Conservation (phyloP, 257 asterid genomes). For the Leonotis leonurus region DNA sequence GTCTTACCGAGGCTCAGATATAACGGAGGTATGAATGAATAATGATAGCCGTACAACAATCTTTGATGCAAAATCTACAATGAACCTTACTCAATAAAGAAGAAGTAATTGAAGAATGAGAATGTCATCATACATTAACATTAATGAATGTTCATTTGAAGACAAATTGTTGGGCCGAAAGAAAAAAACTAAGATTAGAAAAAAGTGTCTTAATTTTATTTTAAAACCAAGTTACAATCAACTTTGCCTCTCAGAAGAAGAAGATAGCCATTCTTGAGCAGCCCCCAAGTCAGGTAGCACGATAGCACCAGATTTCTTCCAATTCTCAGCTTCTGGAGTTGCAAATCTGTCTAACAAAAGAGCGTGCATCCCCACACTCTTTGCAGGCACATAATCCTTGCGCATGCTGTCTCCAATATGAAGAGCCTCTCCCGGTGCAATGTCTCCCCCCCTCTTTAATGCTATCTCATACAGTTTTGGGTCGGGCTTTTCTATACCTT, state of each 20-base stretch:
- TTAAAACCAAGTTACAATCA: constrained; percentile 18
- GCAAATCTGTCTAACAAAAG: constrained; percentile 70
- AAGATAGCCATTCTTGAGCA: constrained; percentile 59
- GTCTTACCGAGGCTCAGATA: too few relatives aligned
- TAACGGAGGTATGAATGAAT: too few relatives aligned
- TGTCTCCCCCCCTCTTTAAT: constrained; percentile 76
- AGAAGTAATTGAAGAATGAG: too few relatives aligned
- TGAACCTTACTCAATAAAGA: too few relatives aligned
- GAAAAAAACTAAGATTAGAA: too few relatives aligned
- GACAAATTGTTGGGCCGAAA: too few relatives aligned
- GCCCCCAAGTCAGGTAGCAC: constrained; percentile 80
- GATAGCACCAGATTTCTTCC: constrained; percentile 80
- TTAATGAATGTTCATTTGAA: not conserved
- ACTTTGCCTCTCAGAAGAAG: constrained; percentile 34
- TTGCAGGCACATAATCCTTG: constrained; percentile 77
- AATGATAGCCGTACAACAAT: too few relatives aligned
- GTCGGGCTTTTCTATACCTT: constrained; percentile 90
- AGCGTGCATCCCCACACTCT: constrained; percentile 75
- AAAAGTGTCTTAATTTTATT: too few relatives aligned
- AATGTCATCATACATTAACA: too few relatives aligned
- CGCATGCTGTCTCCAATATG: constrained; percentile 94
- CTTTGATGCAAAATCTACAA: too few relatives aligned
- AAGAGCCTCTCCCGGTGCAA: constrained; percentile 69
- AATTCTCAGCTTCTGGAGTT: constrained; percentile 60
- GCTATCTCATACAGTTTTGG: constrained; percentile 73